These are phyloP conservation scores for Suhomyces atakaporum DNA, from an alignment of 1,139 yeast genomes.

Conservation along the genomic window DNA sequence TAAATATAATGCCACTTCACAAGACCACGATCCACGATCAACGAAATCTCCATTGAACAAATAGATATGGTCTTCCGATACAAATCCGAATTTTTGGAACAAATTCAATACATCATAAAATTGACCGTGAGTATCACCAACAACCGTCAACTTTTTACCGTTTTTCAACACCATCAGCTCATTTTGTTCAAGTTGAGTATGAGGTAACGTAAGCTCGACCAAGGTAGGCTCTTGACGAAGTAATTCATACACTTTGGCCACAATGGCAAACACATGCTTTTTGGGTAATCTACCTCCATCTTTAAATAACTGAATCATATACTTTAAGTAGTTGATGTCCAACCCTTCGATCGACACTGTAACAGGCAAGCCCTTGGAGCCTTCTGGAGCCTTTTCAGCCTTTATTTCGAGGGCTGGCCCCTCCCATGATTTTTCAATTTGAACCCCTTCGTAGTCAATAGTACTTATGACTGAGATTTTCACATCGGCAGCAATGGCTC, in stretches of 20 bases:
- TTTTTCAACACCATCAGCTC: conserved; percentile 24
- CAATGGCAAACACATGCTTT: conserved; percentile 80
- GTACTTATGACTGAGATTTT: conserved; percentile 38
- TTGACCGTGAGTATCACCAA: conserved; percentile 99
- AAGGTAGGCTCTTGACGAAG: conserved; percentile 69
- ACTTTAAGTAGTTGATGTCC: conserved; percentile 54
- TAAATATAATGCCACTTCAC: conserved; percentile 86
- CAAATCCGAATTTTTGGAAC: conserved; percentile 70
- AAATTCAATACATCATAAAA: conserved; percentile 84
- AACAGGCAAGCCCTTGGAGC: conserved; percentile 19
- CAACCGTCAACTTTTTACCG: conserved; percentile 65
- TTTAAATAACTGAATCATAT: conserved; percentile 69
- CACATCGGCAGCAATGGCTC: conserved; percentile 77
- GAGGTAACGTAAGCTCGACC: conserved; percentile 65
- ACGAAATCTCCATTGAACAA: conserved; percentile 97
- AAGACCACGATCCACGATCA: conserved; percentile 98
- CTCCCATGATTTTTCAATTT: conserved; percentile 59
- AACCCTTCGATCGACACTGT: conserved; percentile 36
- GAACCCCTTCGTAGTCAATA: conserved; percentile 52
- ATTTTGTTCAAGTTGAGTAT: conserved; percentile 25
- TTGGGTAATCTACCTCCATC: conserved; percentile 75
- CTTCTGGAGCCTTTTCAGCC: conserved; percentile 18
- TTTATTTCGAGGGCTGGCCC: conserved; percentile 61
- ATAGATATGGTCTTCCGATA: conserved; percentile 69
- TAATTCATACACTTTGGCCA: conserved; percentile 69